Percentiles rank a stretch among this genome's conserved stretches.
Evolutionary conservation across 306 rosid species (phyloP).

Genomic region (Gastrolobium villosum): DNA sequence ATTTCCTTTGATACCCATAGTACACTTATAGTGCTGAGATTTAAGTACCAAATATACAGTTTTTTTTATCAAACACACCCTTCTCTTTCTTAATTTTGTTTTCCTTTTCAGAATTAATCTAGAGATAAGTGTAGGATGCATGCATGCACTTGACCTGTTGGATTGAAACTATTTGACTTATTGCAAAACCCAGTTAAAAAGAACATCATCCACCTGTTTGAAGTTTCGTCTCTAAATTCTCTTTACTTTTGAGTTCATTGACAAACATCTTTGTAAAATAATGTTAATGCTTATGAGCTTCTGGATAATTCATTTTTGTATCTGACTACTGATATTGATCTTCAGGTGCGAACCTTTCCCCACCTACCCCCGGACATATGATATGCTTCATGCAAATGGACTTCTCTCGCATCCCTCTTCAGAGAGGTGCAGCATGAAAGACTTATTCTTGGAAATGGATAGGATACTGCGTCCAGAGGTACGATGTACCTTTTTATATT

Average conservation of each 20-base stretch:
- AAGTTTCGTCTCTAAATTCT: constrained; percentile 15
- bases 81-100: constrained; percentile 35
- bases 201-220: constrained; percentile 11
- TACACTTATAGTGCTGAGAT: constrained; percentile 19
- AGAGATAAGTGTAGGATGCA: constrained; percentile 31
- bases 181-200: constrained; percentile 34
- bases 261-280: constrained; percentile 21
- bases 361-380: constrained; percentile 96
- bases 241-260: constrained; percentile 15
- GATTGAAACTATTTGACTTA: constrained; percentile 31
- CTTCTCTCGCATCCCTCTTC: constrained; percentile 77
- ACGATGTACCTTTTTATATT: constrained; percentile 25
- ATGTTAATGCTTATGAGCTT: constrained; percentile 26
- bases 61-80: neutral
- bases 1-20: neutral
- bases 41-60: constrained; percentile 29
- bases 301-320: constrained; percentile 37
- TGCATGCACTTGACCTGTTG: constrained; percentile 26
- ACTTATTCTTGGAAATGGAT: constrained; percentile 93
- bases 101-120: constrained; percentile 40
- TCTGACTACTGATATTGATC: constrained; percentile 48
- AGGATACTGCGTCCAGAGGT: constrained; percentile 99
- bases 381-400: constrained; percentile 89
- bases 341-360: constrained; percentile 99
- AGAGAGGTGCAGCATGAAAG: constrained; percentile 82